Evolutionary conservation across 441 rosid species (phyloP), one percentile per base, ranked within the genome.

Genomic region (Corymbia citriodora): DNA sequence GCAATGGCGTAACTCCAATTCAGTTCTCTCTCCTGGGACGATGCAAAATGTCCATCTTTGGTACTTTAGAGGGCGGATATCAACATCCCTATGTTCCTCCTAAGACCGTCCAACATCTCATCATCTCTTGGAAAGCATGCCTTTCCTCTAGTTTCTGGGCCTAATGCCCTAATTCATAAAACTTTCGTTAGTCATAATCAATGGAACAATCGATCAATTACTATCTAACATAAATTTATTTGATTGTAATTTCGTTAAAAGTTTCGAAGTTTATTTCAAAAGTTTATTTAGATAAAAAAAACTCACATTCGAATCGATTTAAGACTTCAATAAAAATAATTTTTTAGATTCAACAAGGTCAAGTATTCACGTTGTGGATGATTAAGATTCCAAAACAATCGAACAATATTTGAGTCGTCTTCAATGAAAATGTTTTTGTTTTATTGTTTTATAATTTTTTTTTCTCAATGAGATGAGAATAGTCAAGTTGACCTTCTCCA

Each of bases 221-320:
- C 5, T 6, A 25, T 61, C 29, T 12, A 27, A 29, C 5, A 61
- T 11, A 12, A 10, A 6, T 27, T 61, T 61, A 13, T 29, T 63
- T 10, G 16, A 27, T 61, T 27, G 0, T 4, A 12, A 0, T 61
- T 27, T 0, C 6, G 1, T 29, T 6, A 11, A 0, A 61, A 13
- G 4, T 29, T 29, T 13, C 15, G 0, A 29, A 6, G 6, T 10
- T 4, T 55, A 16, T 59, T 61, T 27, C 10, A 14, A 25, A 10
- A 7, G 27, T 61, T 61, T 10, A 55, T 55, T 0, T 18, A 7
- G 9, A 55, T 18, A 8, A 55, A 7, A n/a, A 33, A 3, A 9
- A 6, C 17, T 63, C 13, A 29, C 12, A 25, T 14, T 27, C 4
- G 1, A 63, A 3, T 59, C 3, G 31, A 63, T 63, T 29, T 63